These are phyloP conservation scores for Talaromyces marneffei DNA, from an alignment of 2,329 filamentous ascomycete genomes.

Conservation along the genomic window DNA sequence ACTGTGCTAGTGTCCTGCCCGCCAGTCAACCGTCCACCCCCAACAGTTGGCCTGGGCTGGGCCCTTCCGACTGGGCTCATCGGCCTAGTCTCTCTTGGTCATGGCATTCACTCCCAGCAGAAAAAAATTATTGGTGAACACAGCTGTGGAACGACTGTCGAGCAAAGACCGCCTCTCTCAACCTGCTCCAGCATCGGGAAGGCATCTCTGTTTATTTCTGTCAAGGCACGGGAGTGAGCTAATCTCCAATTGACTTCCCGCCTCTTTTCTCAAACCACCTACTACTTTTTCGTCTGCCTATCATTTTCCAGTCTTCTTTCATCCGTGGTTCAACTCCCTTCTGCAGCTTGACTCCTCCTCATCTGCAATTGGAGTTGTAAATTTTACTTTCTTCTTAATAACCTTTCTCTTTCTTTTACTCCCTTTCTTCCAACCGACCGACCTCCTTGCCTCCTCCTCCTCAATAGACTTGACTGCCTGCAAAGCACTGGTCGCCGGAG, in stretches of 20 bases:
- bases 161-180: background rate
- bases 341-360: background rate
- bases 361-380: constrained; percentile 1
- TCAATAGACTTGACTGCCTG: constrained; percentile 4
- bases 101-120: constrained; percentile 2
- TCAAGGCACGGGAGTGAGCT: background rate
- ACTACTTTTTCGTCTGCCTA: background rate
- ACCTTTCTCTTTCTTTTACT: constrained; percentile 18
- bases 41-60: constrained; percentile 16
- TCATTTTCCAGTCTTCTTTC: background rate
- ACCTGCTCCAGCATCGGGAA: background rate
- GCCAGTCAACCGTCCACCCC: constrained; percentile 8
- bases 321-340: constrained; percentile 5
- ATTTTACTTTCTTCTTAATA: constrained; percentile 16
- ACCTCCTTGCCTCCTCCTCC: constrained; percentile 3
- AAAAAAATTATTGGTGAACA: background rate
- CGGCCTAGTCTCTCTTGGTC: constrained; percentile 7
- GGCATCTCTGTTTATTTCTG: background rate
- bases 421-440: constrained; percentile 6
- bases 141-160: background rate
- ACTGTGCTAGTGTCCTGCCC: background rate
- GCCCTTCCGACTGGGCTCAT: constrained; percentile 6
- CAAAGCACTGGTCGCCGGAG: background rate
- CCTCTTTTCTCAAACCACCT: background rate
- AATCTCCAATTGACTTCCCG: constrained; percentile 4